These are phyloP conservation scores for Scheffersomyces lignicola DNA, from an alignment of 1,139 yeast species.

Conservation along the genomic window DNA sequence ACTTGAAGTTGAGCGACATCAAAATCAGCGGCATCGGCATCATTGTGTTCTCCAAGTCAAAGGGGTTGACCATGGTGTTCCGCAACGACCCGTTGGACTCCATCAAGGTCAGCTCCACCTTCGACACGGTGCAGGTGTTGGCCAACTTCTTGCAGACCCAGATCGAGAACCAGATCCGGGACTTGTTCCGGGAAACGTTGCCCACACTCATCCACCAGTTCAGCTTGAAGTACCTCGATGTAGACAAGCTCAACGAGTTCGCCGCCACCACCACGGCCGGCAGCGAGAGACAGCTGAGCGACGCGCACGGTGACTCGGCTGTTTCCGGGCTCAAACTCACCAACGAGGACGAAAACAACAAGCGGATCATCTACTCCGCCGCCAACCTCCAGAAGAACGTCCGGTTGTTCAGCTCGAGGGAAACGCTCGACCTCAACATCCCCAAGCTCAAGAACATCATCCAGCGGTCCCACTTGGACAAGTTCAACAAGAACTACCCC, in stretches of 20 bases:
- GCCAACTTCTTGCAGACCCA: conserved; percentile 79
- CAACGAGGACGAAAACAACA: conserved; percentile 13
- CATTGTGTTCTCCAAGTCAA: conserved; percentile 76
- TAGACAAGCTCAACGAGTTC: conserved; percentile 14
- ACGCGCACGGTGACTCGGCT: conserved; percentile 3
- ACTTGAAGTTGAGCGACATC: conserved; percentile 71
- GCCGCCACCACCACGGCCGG: conserved; percentile 7
- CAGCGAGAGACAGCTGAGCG: conserved; percentile 3
- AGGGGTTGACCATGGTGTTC: conserved; percentile 83
- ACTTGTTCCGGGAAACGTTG: conserved; percentile 76
- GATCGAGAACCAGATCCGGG: conserved; percentile 78
- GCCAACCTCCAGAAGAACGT: conserved; percentile 66
- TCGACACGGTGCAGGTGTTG: conserved; percentile 80
- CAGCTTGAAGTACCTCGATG: conserved; percentile 65
- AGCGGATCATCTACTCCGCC: conserved; percentile 51
- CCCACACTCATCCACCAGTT: conserved; percentile 80
- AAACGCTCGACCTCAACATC: conserved; percentile 68
- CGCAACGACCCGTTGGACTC: conserved; percentile 86
- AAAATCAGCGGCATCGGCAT: conserved; percentile 79
- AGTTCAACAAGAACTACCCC: conserved; percentile 38
- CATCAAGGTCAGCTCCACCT: conserved; percentile 79
- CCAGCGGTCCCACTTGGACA: conserved; percentile 53
- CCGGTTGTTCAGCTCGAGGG: conserved; percentile 73
- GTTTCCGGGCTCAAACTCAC: conserved; percentile 9
- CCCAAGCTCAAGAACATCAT: conserved; percentile 57